phyloP scores from a whole-genome alignment of 2,329 filamentous ascomycete genomes.

The Rutstroemia sp. region DNA sequence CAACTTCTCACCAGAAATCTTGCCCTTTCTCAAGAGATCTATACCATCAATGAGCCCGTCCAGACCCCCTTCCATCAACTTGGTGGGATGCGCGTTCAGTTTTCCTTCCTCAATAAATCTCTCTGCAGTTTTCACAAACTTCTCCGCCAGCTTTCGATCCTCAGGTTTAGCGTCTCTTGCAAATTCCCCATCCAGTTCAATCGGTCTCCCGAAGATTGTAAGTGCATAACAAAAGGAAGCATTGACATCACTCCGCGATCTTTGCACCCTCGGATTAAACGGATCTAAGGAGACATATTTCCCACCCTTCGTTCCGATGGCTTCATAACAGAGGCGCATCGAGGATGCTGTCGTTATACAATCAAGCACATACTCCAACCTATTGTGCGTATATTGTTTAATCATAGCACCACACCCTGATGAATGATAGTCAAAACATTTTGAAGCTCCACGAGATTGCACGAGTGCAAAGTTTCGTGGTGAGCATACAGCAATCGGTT shows the following conservation, averaged over 20 bases:
- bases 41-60: not conserved
- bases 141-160: constrained; percentile 3
- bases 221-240: constrained; percentile 1
- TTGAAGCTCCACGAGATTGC: constrained; percentile 33
- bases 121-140: not conserved
- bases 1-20: not conserved
- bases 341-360: constrained; percentile 30
- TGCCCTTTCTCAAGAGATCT: constrained; percentile 6
- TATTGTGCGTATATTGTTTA: constrained; percentile 32
- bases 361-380: constrained; percentile 34
- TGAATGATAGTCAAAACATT: constrained; percentile 35
- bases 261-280: not conserved
- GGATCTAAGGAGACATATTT: constrained; percentile 17
- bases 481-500: constrained; percentile 32
- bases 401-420: constrained; percentile 31
- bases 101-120: not conserved
- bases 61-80: not conserved
- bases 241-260: not conserved
- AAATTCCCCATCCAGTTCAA: constrained; percentile 1
- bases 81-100: constrained; percentile 1
- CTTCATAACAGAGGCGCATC: constrained; percentile 32
- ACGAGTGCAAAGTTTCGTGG: constrained; percentile 33
- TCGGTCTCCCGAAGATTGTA: not conserved
- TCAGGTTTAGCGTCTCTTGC: constrained; percentile 1
- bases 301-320: constrained; percentile 32